A percentile compares a stretch with the other conserved stretches of the same genome.
phyloP scores from a whole-genome alignment of 352 stramenopile genomes.

The Globisporangium cederbergense region DNA sequence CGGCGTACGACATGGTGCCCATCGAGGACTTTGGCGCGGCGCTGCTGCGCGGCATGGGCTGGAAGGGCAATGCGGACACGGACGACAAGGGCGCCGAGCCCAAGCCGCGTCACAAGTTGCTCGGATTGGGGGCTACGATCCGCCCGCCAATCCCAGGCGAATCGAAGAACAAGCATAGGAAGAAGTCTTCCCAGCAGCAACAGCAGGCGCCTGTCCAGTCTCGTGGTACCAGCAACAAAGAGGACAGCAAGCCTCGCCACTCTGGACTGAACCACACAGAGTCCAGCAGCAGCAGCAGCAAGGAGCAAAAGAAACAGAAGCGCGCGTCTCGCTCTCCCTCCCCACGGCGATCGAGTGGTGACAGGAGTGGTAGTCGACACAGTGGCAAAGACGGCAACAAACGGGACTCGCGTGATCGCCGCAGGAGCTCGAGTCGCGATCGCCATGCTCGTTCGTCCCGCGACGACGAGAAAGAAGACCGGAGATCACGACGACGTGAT shows the following conservation, averaged over 20 bases:
- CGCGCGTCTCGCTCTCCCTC: slow-evolving; percentile 14
- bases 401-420: slow-evolving; percentile 17
- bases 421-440: slow-evolving; percentile 17
- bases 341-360: slow-evolving; percentile 10
- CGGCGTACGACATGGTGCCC: slow-evolving; percentile 85
- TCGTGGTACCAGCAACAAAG: not conserved
- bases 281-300: not conserved
- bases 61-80: slow-evolving; percentile 75
- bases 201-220: not conserved
- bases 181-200: slow-evolving; percentile 13
- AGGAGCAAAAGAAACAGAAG: slow-evolving; percentile 5
- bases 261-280: slow-evolving; percentile 15
- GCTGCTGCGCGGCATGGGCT: slow-evolving; percentile 97
- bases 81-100: slow-evolving; percentile 38
- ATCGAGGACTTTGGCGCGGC: slow-evolving; percentile 95
- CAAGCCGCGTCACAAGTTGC: slow-evolving; percentile 87
- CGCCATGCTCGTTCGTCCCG: not conserved
- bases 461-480: not conserved
- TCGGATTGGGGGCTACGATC: slow-evolving; percentile 91
- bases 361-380: slow-evolving; percentile 7
- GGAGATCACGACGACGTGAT: not conserved
- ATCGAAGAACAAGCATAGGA: slow-evolving; percentile 35
- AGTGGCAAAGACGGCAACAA: slow-evolving; percentile 6
- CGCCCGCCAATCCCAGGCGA: slow-evolving; percentile 44
- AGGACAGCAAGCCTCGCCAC: slow-evolving; percentile 3